Base-by-base conservation (phyloP, 164 flowering plant species). In the Magnolia kwangsiensis region DNA sequence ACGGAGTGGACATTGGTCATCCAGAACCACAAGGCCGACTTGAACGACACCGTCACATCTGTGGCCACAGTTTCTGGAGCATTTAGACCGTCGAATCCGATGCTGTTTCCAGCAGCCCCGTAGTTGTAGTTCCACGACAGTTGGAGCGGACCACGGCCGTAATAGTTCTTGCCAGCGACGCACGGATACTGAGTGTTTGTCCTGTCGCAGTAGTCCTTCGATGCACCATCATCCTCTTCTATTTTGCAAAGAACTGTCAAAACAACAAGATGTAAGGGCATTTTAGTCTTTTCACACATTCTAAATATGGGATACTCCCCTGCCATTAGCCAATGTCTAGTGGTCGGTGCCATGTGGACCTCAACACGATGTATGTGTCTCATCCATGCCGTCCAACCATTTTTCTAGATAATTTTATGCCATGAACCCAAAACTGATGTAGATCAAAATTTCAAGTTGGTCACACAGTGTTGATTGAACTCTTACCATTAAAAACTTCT, bases 111-210 rank as follows among this genome's bases (percentile, higher is more conserved):
- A 0, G 92, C 93, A 0, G 91, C 78, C 0, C 93, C 92, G 71
- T 91, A 91, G 83, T 91, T 91, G 86, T 67, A 91, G 75, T 91
- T 91, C 93, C 92, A 90, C 9, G 90, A 79, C 29, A 91, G 75
- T 59, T 90, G 96, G 49, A 91, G 50, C 1, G 92, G 92, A 31
- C 96, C 94, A 1, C 92, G 85, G 14, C 89, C 91, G 72, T 75
- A 85, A 83, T 90, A 90, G 0, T 68, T 59, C 76, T 86, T 87
- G 49, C 76, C 76, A 3, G 87, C 63, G 14, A 29, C 79, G 78
- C 93, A 90, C 7, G 87, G 89, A 49, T 82, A 90, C 55, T 81
- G 76, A 8, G 86, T 83, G 82, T 79, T 79, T 13, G 2, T 74
- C 63, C 75, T 76, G 72, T 88, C 90, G 55, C 91, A 89, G 76